These are phyloP conservation scores for Ampelocalamus luodianensis DNA, from an alignment of 176 grass and related monocot species.

Conservation along the genomic window DNA sequence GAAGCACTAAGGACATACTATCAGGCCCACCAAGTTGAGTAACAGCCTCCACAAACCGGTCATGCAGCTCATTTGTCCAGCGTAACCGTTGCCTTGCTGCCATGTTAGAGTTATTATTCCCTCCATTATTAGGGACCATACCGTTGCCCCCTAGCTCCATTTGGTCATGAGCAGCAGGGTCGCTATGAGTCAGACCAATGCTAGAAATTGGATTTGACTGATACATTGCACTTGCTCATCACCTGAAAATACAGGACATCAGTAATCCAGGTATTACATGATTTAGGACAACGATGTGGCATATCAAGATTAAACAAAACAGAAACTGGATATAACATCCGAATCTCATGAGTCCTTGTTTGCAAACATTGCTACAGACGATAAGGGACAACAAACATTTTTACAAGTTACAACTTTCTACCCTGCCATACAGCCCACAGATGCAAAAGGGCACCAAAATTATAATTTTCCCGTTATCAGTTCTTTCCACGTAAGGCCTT, in stretches of 20 bases:
- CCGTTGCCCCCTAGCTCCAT: conserved; percentile 42
- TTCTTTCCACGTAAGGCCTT: not conserved
- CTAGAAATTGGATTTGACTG: conserved; percentile 56
- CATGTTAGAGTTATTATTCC: conserved; percentile 50
- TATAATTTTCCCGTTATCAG: not conserved
- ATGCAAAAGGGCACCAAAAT: not conserved
- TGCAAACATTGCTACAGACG: not conserved
- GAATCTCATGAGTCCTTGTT: not conserved
- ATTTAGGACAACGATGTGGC: conserved; percentile 3
- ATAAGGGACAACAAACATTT: not conserved
- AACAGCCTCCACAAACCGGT: conserved; percentile 71
- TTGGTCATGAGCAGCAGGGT: conserved; percentile 40
- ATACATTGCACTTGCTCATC: conserved; percentile 57
- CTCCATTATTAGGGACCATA: conserved; percentile 46
- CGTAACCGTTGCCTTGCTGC: conserved; percentile 67
- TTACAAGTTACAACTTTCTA: not conserved
- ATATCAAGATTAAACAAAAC: not conserved
- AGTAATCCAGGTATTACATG: not conserved
- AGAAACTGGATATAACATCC: not conserved
- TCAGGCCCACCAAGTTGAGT: conserved; percentile 85
- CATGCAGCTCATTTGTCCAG: conserved; percentile 86
- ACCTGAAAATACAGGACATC: conserved; percentile 41
- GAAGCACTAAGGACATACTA: conserved; percentile 51
- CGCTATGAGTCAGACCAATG: conserved; percentile 26
- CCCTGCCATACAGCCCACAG: not conserved